Conservation (phyloP, 2,329 filamentous ascomycete genomes). For the Colletotrichum lindemuthianum region DNA sequence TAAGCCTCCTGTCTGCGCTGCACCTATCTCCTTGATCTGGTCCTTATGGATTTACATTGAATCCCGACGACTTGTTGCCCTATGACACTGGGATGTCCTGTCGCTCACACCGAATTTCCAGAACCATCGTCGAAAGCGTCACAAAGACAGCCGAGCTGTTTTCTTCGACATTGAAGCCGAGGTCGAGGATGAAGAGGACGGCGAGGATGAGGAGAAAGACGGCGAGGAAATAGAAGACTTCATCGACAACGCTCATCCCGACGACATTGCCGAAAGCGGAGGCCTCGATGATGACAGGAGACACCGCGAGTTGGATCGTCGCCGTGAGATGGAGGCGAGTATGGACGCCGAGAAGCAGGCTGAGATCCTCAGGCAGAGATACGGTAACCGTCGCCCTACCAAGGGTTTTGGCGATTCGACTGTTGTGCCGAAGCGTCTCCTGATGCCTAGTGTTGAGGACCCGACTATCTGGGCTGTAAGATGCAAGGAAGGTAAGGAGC, state of each 20-base stretch:
- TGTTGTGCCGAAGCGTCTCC: conserved; percentile 83
- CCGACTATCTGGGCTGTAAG: conserved; percentile 95
- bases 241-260: conserved; percentile 89
- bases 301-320: conserved; percentile 93
- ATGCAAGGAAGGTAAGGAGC: conserved; percentile 95
- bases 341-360: conserved; percentile 96
- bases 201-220: conserved; percentile 89
- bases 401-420: conserved; percentile 75
- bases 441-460: conserved; percentile 93
- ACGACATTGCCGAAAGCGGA: conserved; percentile 84
- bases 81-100: neutral
- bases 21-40: neutral
- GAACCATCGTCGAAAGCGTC: conserved; percentile 82
- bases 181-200: conserved; percentile 93
- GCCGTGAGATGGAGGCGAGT: conserved; percentile 85
- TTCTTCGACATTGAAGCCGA: conserved; percentile 99
- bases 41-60: too few relatives aligned
- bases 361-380: conserved; percentile 85
- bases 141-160: conserved; percentile 78
- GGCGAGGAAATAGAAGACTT: conserved; percentile 84
- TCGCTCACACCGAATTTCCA: conserved; percentile 40
- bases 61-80: neutral
- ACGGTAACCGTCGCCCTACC: conserved; percentile 79
- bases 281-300: conserved; percentile 88
- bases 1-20: conserved; percentile 42